Percentiles rank a stretch among this genome's conserved stretches.
Evolutionary conservation across 2,329 filamentous ascomycete genomes (phyloP).

Genomic region (Massarina eburnea): DNA sequence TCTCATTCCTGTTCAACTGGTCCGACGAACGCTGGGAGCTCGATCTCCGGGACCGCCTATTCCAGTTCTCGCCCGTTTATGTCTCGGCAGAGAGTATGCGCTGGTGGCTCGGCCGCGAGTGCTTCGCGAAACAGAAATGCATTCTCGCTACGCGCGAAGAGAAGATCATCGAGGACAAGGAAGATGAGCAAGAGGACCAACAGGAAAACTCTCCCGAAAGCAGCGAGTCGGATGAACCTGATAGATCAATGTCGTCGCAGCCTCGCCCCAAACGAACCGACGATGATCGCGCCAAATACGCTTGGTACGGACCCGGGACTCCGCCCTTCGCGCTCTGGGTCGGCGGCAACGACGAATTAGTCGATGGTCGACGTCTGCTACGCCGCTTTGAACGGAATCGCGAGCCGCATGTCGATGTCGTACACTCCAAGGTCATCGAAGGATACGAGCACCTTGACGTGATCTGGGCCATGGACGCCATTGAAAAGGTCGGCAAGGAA

Average conservation of each 20-base stretch:
- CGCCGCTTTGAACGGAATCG: slow-evolving; percentile 72
- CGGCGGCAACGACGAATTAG: slow-evolving; percentile 77
- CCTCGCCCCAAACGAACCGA: background rate
- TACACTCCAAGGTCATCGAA: slow-evolving; percentile 80
- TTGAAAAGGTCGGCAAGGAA: slow-evolving; percentile 80
- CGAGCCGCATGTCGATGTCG: slow-evolving; percentile 78
- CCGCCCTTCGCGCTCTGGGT: slow-evolving; percentile 91
- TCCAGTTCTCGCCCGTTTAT: slow-evolving; percentile 90
- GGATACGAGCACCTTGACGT: slow-evolving; percentile 91
- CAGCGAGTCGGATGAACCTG: slow-evolving; percentile 10
- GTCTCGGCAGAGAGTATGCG: slow-evolving; percentile 88
- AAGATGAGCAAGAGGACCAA: slow-evolving; percentile 43
- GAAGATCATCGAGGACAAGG: slow-evolving; percentile 61
- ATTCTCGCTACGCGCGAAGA: slow-evolving; percentile 79
- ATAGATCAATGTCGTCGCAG: background rate
- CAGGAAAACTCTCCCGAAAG: slow-evolving; percentile 9
- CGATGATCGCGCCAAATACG: slow-evolving; percentile 45
- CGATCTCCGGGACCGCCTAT: slow-evolving; percentile 76
- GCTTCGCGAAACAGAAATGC: slow-evolving; percentile 82
- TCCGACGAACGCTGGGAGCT: slow-evolving; percentile 82
- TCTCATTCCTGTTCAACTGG: slow-evolving; percentile 89
- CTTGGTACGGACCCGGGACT: slow-evolving; percentile 80
- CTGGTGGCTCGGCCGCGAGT: slow-evolving; percentile 91
- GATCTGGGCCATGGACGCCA: slow-evolving; percentile 88
- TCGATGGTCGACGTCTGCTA: slow-evolving; percentile 76